phyloP scores from a whole-genome alignment of 495 filamentous ascomycete genomes.

The Copromyces sp. region DNA sequence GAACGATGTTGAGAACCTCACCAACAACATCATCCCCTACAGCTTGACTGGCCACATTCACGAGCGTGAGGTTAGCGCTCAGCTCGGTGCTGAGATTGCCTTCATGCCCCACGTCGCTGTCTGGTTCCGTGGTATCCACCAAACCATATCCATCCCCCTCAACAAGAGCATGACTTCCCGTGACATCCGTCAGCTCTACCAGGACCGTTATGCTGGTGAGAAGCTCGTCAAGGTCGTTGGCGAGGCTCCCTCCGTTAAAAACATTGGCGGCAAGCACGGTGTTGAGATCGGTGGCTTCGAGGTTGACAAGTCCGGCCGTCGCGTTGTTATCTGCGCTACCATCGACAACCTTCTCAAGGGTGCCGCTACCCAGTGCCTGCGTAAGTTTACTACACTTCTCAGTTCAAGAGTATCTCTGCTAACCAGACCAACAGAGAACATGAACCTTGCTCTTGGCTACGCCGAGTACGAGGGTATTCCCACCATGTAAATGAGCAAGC shows the following conservation, averaged over 20 bases:
- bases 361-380: slow-evolving; percentile 89
- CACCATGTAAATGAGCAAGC: slow-evolving; percentile 19
- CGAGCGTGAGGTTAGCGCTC: slow-evolving; percentile 77
- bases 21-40: slow-evolving; percentile 86
- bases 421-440: slow-evolving; percentile 60
- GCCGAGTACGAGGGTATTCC: slow-evolving; percentile 90
- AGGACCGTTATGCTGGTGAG: slow-evolving; percentile 92
- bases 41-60: slow-evolving; percentile 93
- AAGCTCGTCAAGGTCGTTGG: slow-evolving; percentile 85
- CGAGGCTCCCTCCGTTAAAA: slow-evolving; percentile 78
- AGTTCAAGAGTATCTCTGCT: slow-evolving; percentile 4
- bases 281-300: slow-evolving; percentile 93
- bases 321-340: slow-evolving; percentile 91
- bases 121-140: slow-evolving; percentile 96
- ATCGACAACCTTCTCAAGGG: slow-evolving; percentile 98
- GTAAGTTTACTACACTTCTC: slow-evolving; percentile 42
- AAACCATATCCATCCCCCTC: slow-evolving; percentile 84
- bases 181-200: slow-evolving; percentile 90
- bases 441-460: slow-evolving; percentile 93
- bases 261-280: slow-evolving; percentile 82
- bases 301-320: slow-evolving; percentile 76
- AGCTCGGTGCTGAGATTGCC: slow-evolving; percentile 66
- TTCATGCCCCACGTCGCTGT: slow-evolving; percentile 93
- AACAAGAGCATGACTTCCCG: slow-evolving; percentile 74
- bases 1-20: slow-evolving; percentile 85